These are phyloP conservation scores for Medicago ruthenica DNA, from an alignment of 306 rosid genomes.

Conservation along the genomic window DNA sequence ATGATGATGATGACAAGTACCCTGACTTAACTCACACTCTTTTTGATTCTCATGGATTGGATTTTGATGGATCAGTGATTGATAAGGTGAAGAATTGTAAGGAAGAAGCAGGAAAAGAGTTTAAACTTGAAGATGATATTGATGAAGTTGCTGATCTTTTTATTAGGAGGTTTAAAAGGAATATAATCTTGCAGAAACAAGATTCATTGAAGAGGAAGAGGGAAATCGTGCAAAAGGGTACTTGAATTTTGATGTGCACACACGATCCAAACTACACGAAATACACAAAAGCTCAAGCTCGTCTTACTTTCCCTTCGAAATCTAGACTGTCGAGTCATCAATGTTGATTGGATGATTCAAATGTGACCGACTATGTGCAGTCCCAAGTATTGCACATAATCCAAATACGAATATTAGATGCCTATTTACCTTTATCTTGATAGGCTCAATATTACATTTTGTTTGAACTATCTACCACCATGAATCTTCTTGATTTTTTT, in stretches of 20 bases:
- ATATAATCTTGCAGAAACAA: constrained; percentile 81
- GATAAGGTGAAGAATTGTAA: constrained; percentile 74
- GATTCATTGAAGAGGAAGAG: constrained; percentile 69
- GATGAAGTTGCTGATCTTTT: constrained; percentile 83
- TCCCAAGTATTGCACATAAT: not conserved
- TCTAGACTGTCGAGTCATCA: no score
- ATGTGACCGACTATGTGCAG: not conserved
- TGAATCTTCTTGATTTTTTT: not conserved
- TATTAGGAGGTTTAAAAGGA: constrained; percentile 66
- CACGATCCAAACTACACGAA: not conserved
- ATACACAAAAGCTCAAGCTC: not conserved
- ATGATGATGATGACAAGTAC: constrained; percentile 54
- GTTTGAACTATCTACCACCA: not conserved
- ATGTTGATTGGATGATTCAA: not conserved
- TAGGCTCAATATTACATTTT: not conserved
- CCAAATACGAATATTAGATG: not conserved
- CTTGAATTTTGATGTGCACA: constrained; percentile 23
- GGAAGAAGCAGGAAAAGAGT: constrained; percentile 72
- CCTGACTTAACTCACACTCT: constrained; percentile 79
- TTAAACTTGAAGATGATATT: constrained; percentile 84
- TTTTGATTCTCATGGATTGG: constrained; percentile 63
- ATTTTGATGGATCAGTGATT: constrained; percentile 71
- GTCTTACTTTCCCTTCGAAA: not conserved
- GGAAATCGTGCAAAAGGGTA: constrained; percentile 57
- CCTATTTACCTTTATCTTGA: not conserved